phyloP scores from a whole-genome alignment of 106 monocot genomes.

The Agapanthus africanus region DNA sequence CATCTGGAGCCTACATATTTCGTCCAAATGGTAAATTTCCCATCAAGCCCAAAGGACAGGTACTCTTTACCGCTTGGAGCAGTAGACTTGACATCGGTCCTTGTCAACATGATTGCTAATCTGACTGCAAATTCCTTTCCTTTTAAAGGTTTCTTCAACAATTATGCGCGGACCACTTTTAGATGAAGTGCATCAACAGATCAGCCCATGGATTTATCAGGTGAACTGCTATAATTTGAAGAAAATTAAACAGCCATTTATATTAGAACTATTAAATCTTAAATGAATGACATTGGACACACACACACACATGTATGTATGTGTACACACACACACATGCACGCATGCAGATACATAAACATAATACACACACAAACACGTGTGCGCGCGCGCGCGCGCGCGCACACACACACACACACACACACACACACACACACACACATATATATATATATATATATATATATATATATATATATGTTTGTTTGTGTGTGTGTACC shows the following conservation, averaged over 20 bases:
- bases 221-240: constrained; percentile 20
- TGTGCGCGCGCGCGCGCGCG: too few species aligned
- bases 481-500: neutral
- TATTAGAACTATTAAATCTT: neutral
- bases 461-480: too few species aligned
- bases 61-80: constrained; percentile 14
- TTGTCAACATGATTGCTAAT: neutral
- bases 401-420: too few species aligned
- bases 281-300: neutral
- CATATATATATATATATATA: too few species aligned
- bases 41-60: constrained; percentile 51
- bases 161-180: constrained; percentile 70
- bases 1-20: constrained; percentile 98
- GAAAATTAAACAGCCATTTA: neutral
- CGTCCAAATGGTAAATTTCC: constrained; percentile 71
- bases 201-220: constrained; percentile 99
- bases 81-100: neutral
- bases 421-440: too few species aligned
- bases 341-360: too few species aligned
- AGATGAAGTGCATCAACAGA: constrained; percentile 94
- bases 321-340: too few species aligned
- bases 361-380: too few species aligned
- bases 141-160: constrained; percentile 42
- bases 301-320: neutral
- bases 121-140: neutral